Base-by-base conservation (phyloP, 2,329 filamentous ascomycete genomes). In the Mycogone perniciosa region DNA sequence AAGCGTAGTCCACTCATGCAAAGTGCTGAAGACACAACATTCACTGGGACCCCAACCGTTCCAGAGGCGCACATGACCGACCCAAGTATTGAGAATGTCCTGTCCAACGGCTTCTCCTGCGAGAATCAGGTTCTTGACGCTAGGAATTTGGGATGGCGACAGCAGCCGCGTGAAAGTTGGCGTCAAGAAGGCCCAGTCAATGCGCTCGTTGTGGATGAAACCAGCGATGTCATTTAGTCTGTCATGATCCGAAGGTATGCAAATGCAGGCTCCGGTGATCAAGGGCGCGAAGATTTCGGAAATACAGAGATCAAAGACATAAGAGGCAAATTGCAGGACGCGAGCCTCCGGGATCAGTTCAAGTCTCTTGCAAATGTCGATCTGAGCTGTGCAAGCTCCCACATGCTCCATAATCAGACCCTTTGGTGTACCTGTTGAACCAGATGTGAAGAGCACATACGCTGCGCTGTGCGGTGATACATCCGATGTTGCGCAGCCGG, bases 241-340 rank as follows among this genome's bases (percentile, higher is more conserved):
- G 5, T 53, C 50, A 5, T 42, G 20, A n/a, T 56, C 54, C 5
- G 54, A 56, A 2, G 56, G 56, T 10, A 57, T 50, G n/a, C 54
- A 57, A 20, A 56, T 30, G 40, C 56, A 57, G 3, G 42, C 49
- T 8, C 56, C 56, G 31, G 31, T 29, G 4, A 42, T 47, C 13
- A 57, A 42, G 3, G 52, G 44, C 20, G 45, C 42, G 6, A 51
- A 20, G 13, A 51, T 43, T 9, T 57, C 55, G 8, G n/a, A 30
- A 31, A 52, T 44, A 10, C 13, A 13, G 2, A 43, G 30, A 31
- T 54, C 54, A 42, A 56, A 56, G 7, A 31, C 37, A 46, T 52
- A 48, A 8, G 52, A 45, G 1, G 48, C 54, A 44, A 54, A 56
- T n/a, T 56, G 54, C 31, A 56, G 31, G 4, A 44, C 45, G 3